Evolutionary conservation across 2,329 filamentous ascomycete species (phyloP).

Genomic region (Cytospora piceae): DNA sequence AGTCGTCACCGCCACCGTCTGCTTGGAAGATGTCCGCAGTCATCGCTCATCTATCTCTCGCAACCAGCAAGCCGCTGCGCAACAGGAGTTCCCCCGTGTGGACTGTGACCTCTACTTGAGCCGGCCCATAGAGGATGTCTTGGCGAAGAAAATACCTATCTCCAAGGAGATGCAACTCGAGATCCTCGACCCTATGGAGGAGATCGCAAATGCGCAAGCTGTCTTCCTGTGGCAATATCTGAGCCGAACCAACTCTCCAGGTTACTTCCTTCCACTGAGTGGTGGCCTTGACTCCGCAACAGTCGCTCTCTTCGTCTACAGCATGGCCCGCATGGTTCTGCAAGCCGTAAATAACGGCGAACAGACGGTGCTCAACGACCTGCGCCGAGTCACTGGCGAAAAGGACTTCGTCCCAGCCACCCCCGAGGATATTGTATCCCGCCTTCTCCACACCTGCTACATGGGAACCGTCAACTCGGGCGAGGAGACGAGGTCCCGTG

Average conservation of each 20-base stretch:
- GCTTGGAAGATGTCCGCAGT: slow-evolving; percentile 31
- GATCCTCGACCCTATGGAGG: slow-evolving; percentile 37
- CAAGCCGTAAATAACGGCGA: slow-evolving; percentile 30
- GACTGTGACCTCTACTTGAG: slow-evolving; percentile 33
- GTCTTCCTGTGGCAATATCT: slow-evolving; percentile 34
- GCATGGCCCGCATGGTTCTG: slow-evolving; percentile 32
- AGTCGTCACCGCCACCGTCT: slow-evolving; percentile 31
- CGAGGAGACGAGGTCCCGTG: slow-evolving; percentile 61
- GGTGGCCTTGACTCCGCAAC: slow-evolving; percentile 33
- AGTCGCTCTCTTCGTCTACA: slow-evolving; percentile 33
- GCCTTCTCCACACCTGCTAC: slow-evolving; percentile 50
- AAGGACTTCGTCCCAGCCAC: slow-evolving; percentile 24
- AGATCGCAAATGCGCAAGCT: slow-evolving; percentile 38
- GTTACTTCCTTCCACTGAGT: slow-evolving; percentile 31
- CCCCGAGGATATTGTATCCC: slow-evolving; percentile 31
- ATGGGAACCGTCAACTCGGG: slow-evolving; percentile 66
- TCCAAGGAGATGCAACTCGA: slow-evolving; percentile 28
- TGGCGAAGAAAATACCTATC: slow-evolving; percentile 27
- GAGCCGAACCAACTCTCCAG: slow-evolving; percentile 30
- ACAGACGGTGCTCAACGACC: slow-evolving; percentile 28
- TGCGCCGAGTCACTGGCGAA: slow-evolving; percentile 31
- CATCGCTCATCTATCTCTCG: slow-evolving; percentile 31
- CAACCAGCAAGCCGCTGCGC: slow-evolving; percentile 32
- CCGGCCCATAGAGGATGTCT: slow-evolving; percentile 34
- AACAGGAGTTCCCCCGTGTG: slow-evolving; percentile 32